These are phyloP conservation scores for Pythium sukuiense DNA, from an alignment of 352 stramenopile species.

Conservation along the genomic window DNA sequence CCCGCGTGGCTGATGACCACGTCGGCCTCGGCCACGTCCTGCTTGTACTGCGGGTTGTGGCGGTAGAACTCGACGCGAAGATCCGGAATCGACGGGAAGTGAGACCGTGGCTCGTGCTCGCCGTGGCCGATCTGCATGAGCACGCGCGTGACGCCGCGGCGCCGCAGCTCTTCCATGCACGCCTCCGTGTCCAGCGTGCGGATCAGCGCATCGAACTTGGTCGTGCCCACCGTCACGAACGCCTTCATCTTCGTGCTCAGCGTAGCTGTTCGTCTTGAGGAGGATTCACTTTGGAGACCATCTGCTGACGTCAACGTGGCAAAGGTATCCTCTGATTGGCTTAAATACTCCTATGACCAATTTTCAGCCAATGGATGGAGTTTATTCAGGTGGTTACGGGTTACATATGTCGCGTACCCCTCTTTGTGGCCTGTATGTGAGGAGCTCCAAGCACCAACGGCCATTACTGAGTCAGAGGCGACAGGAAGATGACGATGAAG, in stretches of 20 bases:
- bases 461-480: not conserved
- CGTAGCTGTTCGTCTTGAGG: not conserved
- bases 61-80: constrained; percentile 74
- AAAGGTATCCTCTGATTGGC: not conserved
- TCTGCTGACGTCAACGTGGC: not conserved
- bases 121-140: constrained; percentile 86
- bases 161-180: constrained; percentile 47
- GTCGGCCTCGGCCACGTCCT: constrained; percentile 90
- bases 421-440: not conserved
- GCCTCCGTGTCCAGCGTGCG: constrained; percentile 60
- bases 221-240: constrained; percentile 95
- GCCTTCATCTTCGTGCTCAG: constrained; percentile 32
- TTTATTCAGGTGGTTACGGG: constrained; percentile 2
- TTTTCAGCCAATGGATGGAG: not conserved
- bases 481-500: not conserved
- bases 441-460: constrained; percentile 2
- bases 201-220: constrained; percentile 92
- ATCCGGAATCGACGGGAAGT: constrained; percentile 26
- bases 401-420: not conserved
- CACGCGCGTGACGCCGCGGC: constrained; percentile 60
- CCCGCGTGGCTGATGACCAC: constrained; percentile 95
- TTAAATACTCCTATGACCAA: not conserved
- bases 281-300: not conserved
- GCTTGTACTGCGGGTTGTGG: constrained; percentile 89
- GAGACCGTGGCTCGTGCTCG: constrained; percentile 40